A percentile compares a stretch with the other conserved stretches of the same genome.
Evolutionary conservation across 2,329 filamentous ascomycete genomes (phyloP).

Genomic region (Macrophomina pseudophaseolina): DNA sequence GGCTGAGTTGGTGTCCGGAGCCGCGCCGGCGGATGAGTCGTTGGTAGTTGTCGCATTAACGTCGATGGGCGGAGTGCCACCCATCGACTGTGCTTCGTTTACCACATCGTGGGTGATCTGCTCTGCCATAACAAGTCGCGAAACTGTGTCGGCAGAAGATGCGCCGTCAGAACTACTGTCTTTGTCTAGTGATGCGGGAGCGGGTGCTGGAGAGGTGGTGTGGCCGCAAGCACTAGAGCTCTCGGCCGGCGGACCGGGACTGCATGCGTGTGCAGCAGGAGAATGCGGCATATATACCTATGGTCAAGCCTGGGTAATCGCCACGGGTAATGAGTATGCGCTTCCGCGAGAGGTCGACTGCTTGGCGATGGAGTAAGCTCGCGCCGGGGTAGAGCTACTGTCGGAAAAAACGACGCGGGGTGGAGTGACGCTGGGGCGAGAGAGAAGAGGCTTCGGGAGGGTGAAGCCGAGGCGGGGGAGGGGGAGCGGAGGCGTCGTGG

Average conservation of each 20-base stretch:
- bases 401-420: slow-evolving; percentile 24
- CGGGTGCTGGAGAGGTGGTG: slow-evolving; percentile 20
- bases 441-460: slow-evolving; percentile 16
- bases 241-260: slow-evolving; percentile 29
- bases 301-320: slow-evolving; percentile 45
- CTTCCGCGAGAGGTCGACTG: slow-evolving; percentile 47
- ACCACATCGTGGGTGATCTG: slow-evolving; percentile 73
- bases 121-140: slow-evolving; percentile 74
- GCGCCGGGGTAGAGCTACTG: slow-evolving; percentile 34
- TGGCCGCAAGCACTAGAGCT: slow-evolving; percentile 23
- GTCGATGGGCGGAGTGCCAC: slow-evolving; percentile 68
- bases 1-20: slow-evolving; percentile 43
- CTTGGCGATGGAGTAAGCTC: slow-evolving; percentile 34
- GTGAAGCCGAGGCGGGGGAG: slow-evolving; percentile 24
- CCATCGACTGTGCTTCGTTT: slow-evolving; percentile 72
- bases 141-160: slow-evolving; percentile 47
- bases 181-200: slow-evolving; percentile 31
- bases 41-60: slow-evolving; percentile 66
- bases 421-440: slow-evolving; percentile 16
- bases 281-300: slow-evolving; percentile 45
- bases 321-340: slow-evolving; percentile 45
- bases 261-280: slow-evolving; percentile 32
- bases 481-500: slow-evolving; percentile 24
- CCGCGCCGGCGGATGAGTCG: slow-evolving; percentile 56
- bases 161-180: slow-evolving; percentile 41